Evolutionary conservation across 257 asterid species (phyloP), one percentile per base, ranked within the genome.

Genomic region (Ophiorrhiza pumila): DNA sequence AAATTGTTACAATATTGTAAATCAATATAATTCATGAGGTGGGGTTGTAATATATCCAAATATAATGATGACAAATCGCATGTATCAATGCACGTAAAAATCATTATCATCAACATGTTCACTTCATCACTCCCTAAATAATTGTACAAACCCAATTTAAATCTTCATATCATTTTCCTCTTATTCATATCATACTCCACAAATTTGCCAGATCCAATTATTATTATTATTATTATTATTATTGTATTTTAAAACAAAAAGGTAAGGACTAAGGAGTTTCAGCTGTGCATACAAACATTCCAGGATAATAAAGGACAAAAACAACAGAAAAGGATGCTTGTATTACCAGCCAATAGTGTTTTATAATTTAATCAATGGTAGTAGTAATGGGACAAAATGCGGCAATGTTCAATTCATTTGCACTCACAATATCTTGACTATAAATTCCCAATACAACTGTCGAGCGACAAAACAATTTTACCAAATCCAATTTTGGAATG

Each of bases 201-300:
- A 39, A 20, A 64, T n/a, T 41, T 47, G 62, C 34, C 62, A 22
- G 52, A 72, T 72, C 62, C 32, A 72, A 59, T 45, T 59, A 70
- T 42, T 17, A 18, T 1, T 53, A n/a, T n/a, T 37, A 37, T 37
- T 37, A 37, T 3, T 46, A 46, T 20, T 15, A 46, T 46, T 12
- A 37, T 35, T 35, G 25, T 63, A 10, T 63, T n/a, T 60, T 72
- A 14, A n/a, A 29, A 61, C 69, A 61, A 61, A 71, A 72, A 68
- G 60, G 23, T 11, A 39, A 64, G 50, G 32, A 67, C 7, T 18
- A 58, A 14, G n/a, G 43, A 34, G 70, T 22, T 50, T 71, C 29
- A 42, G 47, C 32, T 64, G 57, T 25, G 29, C 41, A 60, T 37
- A 31, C 29, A 32, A 12, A 32, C 43, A 23, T 41, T 62, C 37